Evolutionary conservation across 495 filamentous ascomycete genomes (phyloP), one percentile per base, ranked within the genome.

Genomic region (Penicillium waksmanii): DNA sequence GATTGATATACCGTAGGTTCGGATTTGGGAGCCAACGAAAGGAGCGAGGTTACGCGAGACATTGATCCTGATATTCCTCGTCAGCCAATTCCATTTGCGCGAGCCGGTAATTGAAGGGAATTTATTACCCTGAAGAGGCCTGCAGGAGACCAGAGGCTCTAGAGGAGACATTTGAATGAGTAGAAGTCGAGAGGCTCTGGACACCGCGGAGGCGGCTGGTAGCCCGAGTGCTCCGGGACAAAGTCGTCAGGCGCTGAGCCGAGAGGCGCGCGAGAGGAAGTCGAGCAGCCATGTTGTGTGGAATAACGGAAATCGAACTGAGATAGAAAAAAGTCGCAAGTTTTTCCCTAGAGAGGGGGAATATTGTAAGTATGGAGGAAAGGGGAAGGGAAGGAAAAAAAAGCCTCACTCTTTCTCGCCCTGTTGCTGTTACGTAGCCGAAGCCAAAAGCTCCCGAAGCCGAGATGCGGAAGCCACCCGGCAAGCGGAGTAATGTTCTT

Each of bases 401-500:
- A 55, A 56, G 48, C 36, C 48, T 40, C 53, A 50, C 12, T 13
- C 5, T 38, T 31, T 31, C 27, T 31, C 27, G 27, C 36, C 36
- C 56, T 66, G 56, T 61, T 59, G 53, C 61, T 66, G 61, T 66
- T 66, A 66, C 64, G 64, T 66, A 66, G 61, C 64, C 64, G 64
- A 66, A 63, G 59, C 56, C 51, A 63, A 57, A 55, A 62, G 50
- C 53, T 62, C 60, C 60, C 64, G 60, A 63, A 60, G 56, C 64
- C 64, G 64, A 66, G 56, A 62, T 60, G 57, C 60, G 60, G 57
- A 60, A 57, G 49, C 15, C 40, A 43, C 34, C 42, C 58, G 68
- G 68, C 66, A 65, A 71, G 63, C 71, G 74, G 75, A 76, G 68
- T 70, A 75, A 74, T 67, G 67, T 76, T 76, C 68, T 74, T 75